These are phyloP conservation scores for Allomyces javanicus DNA, from an alignment of 192 early-diverging fungal species.

Conservation along the genomic window DNA sequence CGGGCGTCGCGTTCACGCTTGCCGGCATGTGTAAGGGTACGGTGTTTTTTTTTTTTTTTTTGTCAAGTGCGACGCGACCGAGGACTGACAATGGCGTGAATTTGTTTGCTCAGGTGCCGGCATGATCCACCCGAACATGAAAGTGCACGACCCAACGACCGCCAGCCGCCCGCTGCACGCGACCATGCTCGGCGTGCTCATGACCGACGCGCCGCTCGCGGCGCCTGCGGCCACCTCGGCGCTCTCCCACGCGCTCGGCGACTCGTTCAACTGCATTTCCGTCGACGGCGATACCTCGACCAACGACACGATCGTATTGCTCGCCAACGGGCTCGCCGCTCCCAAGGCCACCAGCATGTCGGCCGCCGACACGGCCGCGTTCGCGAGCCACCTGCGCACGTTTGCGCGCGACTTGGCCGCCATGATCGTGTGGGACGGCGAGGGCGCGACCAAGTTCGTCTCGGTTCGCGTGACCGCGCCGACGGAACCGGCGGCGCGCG, in stretches of 20 bases:
- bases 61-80: too few species aligned
- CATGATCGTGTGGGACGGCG: conserved; percentile 84
- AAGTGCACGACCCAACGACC: not conserved
- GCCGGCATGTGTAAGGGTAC: conserved; percentile 69
- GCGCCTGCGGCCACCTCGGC: conserved; percentile 46
- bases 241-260: conserved; percentile 57
- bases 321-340: conserved; percentile 60
- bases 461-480: conserved; percentile 63
- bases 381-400: conserved; percentile 49
- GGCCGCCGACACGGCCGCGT: conserved; percentile 37
- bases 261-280: conserved; percentile 86
- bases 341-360: conserved; percentile 16
- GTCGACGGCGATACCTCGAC: conserved; percentile 95
- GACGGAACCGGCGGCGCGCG: conserved; percentile 56
- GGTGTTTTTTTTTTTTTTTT: too few species aligned
- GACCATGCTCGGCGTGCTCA: conserved; percentile 67
- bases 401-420: conserved; percentile 75
- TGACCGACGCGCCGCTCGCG: conserved; percentile 60
- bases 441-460: conserved; percentile 94
- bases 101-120: conserved; percentile 80
- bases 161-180: conserved; percentile 15
- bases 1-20: conserved; percentile 41
- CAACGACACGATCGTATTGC: conserved; percentile 76
- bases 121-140: conserved; percentile 99
- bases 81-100: too few species aligned